Percentiles rank a stretch among this genome's conserved stretches.
phyloP scores from a whole-genome alignment of 768 basidiomycete genomes.

The Coprinopsis cinerea region DNA sequence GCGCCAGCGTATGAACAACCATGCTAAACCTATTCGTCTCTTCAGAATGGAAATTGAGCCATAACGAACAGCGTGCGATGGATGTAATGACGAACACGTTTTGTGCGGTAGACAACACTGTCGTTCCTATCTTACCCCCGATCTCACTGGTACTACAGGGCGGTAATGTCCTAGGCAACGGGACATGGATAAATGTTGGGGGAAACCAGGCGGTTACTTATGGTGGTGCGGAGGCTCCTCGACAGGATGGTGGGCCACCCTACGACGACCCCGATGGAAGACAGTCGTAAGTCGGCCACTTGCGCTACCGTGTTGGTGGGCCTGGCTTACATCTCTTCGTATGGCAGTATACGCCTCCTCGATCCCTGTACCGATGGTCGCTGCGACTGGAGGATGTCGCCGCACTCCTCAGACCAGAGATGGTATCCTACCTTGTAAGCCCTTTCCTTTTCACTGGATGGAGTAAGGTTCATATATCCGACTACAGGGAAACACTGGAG shows the following conservation, averaged over 20 bases:
- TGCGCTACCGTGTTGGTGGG: neutral
- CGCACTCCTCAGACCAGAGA: constrained; percentile 43
- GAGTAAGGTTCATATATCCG: neutral
- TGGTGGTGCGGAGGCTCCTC: constrained; percentile 42
- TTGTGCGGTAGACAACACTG: constrained; percentile 52
- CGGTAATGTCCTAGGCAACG: constrained; percentile 61
- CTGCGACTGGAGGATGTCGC: constrained; percentile 49
- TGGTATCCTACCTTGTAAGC: constrained; percentile 74
- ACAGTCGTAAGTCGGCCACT: constrained; percentile 39
- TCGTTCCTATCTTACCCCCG: neutral
- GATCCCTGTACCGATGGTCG: constrained; percentile 54
- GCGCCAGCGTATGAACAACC: neutral
- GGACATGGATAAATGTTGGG: constrained; percentile 75
- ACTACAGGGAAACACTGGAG: constrained; percentile 49
- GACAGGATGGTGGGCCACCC: constrained; percentile 42
- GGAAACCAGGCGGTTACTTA: constrained; percentile 63
- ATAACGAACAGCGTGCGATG: constrained; percentile 62
- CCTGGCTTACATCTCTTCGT: neutral
- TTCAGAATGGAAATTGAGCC: constrained; percentile 47
- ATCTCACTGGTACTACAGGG: constrained; percentile 27
- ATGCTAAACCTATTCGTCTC: neutral
- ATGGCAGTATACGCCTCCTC: constrained; percentile 35
- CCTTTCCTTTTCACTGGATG: neutral
- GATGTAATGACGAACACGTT: constrained; percentile 74
- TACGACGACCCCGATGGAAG: constrained; percentile 57